These are phyloP conservation scores for Ophiostoma tasmaniense DNA, from an alignment of 2,329 filamentous ascomycete species.

Conservation along the genomic window DNA sequence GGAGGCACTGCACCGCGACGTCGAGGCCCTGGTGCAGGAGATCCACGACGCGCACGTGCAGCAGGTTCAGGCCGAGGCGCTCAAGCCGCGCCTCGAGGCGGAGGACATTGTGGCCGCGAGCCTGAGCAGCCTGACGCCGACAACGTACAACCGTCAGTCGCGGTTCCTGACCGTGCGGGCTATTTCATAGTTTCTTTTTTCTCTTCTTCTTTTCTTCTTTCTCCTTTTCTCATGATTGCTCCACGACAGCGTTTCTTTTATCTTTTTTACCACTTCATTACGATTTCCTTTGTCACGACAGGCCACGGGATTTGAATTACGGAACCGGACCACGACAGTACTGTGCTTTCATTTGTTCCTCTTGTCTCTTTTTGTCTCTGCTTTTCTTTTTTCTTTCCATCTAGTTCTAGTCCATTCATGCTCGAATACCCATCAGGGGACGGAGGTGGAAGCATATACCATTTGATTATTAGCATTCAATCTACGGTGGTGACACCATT, in stretches of 20 bases:
- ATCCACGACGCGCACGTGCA: conserved; percentile 39
- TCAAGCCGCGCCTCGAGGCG: not conserved
- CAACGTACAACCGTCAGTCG: not conserved
- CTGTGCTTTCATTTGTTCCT: not conserved
- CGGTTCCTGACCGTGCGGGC: not conserved
- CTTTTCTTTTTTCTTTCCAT: not conserved
- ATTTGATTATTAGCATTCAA: conserved; percentile 6
- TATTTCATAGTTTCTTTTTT: not conserved
- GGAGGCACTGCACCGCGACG: conserved; percentile 39
- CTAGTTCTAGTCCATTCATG: not conserved
- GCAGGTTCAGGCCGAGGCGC: conserved; percentile 16
- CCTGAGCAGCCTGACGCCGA: not conserved
- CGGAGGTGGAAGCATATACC: conserved; percentile 2
- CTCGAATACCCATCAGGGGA: conserved; percentile 2
- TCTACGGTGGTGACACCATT: not conserved
- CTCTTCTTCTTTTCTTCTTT: not conserved
- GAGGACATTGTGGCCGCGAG: conserved; percentile 10
- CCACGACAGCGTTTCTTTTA: not conserved
- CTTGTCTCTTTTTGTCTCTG: not conserved
- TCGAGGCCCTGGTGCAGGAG: conserved; percentile 45
- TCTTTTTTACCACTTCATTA: not conserved
- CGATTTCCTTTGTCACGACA: not conserved
- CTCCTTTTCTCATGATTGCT: not conserved
- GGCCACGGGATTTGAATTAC: not conserved
- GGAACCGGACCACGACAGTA: not conserved